Evolutionary conservation across 2,329 filamentous ascomycete species (phyloP).

Genomic region (Parastagonospora avenae): DNA sequence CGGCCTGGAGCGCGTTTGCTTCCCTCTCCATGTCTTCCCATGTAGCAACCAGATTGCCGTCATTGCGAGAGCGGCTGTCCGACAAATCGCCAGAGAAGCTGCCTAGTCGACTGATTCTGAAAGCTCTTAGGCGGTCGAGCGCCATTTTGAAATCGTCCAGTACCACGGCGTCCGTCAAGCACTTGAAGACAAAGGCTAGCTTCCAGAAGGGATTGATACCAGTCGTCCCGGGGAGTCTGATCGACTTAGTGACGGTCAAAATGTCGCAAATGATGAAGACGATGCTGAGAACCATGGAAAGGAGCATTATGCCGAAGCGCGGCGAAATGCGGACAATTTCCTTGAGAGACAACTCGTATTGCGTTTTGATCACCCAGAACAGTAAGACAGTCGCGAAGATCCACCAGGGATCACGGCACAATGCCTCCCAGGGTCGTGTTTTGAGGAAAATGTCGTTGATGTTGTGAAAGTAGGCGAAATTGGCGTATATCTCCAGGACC

Average conservation of each 20-base stretch:
- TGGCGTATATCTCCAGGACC: slow-evolving; percentile 68
- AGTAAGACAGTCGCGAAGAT: slow-evolving; percentile 65
- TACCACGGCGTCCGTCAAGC: slow-evolving; percentile 68
- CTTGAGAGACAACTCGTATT: slow-evolving; percentile 63
- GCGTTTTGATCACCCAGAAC: slow-evolving; percentile 66
- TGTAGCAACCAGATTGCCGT: slow-evolving; percentile 35
- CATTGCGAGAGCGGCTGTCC: slow-evolving; percentile 39
- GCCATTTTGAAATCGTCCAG: slow-evolving; percentile 72
- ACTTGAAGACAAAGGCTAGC: slow-evolving; percentile 69
- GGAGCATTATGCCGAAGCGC: slow-evolving; percentile 67
- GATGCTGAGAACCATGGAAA: slow-evolving; percentile 65
- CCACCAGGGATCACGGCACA: slow-evolving; percentile 72
- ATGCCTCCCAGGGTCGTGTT: slow-evolving; percentile 64
- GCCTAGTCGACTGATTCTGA: slow-evolving; percentile 49
- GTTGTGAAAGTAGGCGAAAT: slow-evolving; percentile 68
- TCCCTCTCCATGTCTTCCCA: slow-evolving; percentile 44
- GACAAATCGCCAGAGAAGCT: slow-evolving; percentile 44
- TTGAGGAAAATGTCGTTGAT: slow-evolving; percentile 58
- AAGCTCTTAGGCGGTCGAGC: slow-evolving; percentile 53
- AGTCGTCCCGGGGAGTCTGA: slow-evolving; percentile 49
- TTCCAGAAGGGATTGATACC: slow-evolving; percentile 73
- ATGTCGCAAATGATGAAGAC: slow-evolving; percentile 67
- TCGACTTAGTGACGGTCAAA: slow-evolving; percentile 60
- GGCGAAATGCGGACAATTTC: slow-evolving; percentile 66
- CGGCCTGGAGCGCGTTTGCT: slow-evolving; percentile 27